Percentiles rank a stretch among this genome's conserved stretches.
Evolutionary conservation across 345 rosid species (phyloP).

Genomic region (Moringa oleifera): DNA sequence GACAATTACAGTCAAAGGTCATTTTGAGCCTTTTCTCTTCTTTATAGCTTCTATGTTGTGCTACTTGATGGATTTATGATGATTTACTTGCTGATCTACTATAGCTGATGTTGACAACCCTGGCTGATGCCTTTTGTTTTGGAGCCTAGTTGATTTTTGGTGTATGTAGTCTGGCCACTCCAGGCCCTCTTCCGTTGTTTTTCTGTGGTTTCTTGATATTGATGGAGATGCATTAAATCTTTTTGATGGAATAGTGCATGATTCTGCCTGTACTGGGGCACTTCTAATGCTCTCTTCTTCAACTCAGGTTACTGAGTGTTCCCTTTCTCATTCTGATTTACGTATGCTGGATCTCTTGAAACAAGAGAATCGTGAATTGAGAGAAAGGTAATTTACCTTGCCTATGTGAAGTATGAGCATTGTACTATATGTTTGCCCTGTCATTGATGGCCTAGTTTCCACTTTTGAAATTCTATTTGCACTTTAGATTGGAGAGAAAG

Average conservation of each 20-base stretch:
- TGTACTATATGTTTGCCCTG: neutral
- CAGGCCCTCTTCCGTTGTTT: too few species aligned
- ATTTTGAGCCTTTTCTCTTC: constrained; percentile 1
- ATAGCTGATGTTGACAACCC: neutral
- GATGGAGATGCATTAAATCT: neutral
- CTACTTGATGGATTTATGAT: too few species aligned
- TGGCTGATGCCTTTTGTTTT: too few species aligned
- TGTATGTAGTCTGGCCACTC: neutral
- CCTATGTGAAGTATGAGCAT: neutral
- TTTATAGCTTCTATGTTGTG: neutral
- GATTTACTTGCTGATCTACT: too few species aligned
- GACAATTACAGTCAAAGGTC: constrained; percentile 31
- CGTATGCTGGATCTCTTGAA: constrained; percentile 33
- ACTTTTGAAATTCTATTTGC: neutral
- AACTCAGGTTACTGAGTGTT: constrained; percentile 24
- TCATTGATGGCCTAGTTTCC: neutral
- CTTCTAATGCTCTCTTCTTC: neutral
- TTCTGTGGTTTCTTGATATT: neutral
- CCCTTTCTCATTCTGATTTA: constrained; percentile 20
- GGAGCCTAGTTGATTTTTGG: neutral
- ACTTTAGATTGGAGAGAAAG: constrained; percentile 35
- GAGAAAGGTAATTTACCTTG: constrained; percentile 41
- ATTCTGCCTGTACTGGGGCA: too few species aligned
- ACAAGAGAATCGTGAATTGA: constrained; percentile 55
- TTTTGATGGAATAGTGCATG: neutral